These are phyloP conservation scores for Leccinellum rugosiceps DNA, from an alignment of 768 basidiomycete genomes.

Conservation along the genomic window DNA sequence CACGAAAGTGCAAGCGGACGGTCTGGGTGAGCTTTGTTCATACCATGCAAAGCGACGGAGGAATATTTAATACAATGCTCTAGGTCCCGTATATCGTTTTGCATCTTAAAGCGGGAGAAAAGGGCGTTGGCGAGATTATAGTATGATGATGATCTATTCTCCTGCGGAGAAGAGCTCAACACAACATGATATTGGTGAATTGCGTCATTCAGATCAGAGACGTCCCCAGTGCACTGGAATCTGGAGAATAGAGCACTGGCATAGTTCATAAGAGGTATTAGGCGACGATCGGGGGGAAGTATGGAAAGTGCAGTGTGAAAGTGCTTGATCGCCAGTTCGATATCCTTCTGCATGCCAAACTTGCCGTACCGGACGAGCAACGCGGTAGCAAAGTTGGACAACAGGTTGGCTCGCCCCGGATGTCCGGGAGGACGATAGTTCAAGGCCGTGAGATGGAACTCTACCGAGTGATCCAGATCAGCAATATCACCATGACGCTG, in stretches of 20 bases:
- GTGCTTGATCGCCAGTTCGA: slow-evolving; percentile 28
- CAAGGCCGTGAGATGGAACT: slow-evolving; percentile 26
- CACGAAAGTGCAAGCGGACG: slow-evolving; percentile 17
- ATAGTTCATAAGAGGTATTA: slow-evolving; percentile 26
- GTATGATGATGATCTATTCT: slow-evolving; percentile 18
- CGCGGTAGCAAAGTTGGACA: slow-evolving; percentile 30
- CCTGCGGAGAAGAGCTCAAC: slow-evolving; percentile 14
- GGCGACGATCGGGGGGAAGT: slow-evolving; percentile 18
- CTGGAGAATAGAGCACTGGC: slow-evolving; percentile 29
- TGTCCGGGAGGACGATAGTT: slow-evolving; percentile 26
- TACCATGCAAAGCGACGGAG: slow-evolving; percentile 12
- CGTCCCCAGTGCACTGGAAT: slow-evolving; percentile 20
- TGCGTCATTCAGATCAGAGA: slow-evolving; percentile 21
- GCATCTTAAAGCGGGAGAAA: slow-evolving; percentile 27
- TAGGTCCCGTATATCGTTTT: slow-evolving; percentile 18
- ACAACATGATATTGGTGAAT: slow-evolving; percentile 23
- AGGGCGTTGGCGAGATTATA: slow-evolving; percentile 32
- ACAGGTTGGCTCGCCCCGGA: slow-evolving; percentile 19
- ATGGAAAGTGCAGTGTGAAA: slow-evolving; percentile 21
- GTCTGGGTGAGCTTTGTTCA: slow-evolving; percentile 17
- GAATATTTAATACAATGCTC: slow-evolving; percentile 23
- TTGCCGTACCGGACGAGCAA: slow-evolving; percentile 28
- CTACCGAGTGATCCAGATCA: slow-evolving; percentile 28
- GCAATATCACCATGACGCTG: slow-evolving; percentile 22
- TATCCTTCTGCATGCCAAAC: slow-evolving; percentile 20